Conservation (phyloP, 306 rosid species). For the Inga laurina region DNA sequence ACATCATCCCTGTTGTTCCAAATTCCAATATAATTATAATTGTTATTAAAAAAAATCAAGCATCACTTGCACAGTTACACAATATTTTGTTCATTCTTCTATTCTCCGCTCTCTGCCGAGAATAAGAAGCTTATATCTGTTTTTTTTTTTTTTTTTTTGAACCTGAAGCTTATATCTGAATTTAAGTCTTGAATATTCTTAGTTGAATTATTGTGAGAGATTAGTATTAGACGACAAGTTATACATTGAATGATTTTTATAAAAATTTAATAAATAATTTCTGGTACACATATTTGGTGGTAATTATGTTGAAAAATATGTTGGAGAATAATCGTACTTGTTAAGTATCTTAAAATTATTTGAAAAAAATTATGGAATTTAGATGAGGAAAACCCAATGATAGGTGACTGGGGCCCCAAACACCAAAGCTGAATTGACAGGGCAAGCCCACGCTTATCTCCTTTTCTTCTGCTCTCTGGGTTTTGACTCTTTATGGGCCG, state of each 20-base stretch:
- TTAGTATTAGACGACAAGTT: too few species aligned
- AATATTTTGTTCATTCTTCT: background rate
- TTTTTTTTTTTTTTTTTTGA: too few species aligned
- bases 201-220: background rate
- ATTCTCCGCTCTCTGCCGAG: background rate
- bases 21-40: too few species aligned
- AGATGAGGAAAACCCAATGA: background rate
- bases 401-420: constrained; percentile 22
- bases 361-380: background rate
- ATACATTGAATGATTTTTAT: background rate
- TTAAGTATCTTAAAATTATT: background rate
- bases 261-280: background rate
- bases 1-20: background rate
- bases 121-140: background rate
- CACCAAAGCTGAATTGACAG: constrained; percentile 45
- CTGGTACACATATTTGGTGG: background rate
- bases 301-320: too few species aligned
- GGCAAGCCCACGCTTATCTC: constrained; percentile 40
- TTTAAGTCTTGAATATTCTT: background rate
- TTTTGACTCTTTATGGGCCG: constrained; percentile 22
- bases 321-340: background rate
- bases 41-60: too few species aligned
- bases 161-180: background rate
- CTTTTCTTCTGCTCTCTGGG: constrained; percentile 9
- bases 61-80: background rate